Evolutionary conservation across 1,139 yeast species (phyloP).

Genomic region (Starmera stellimalicola): DNA sequence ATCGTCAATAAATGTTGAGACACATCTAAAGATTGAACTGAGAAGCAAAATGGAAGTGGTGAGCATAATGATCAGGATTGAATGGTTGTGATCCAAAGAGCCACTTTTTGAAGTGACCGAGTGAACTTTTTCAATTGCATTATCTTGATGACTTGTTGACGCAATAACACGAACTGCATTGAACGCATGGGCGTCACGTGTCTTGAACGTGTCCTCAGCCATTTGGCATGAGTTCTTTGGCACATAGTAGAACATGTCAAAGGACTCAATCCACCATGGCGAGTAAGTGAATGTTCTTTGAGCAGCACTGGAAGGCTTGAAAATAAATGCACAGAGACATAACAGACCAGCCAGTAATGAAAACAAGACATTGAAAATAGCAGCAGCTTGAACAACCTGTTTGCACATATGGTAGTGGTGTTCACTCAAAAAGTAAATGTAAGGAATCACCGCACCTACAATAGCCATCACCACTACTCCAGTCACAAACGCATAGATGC

Average conservation of each 20-base stretch:
- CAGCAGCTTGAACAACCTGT: slow-evolving; percentile 48
- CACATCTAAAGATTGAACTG: slow-evolving; percentile 49
- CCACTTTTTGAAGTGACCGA: slow-evolving; percentile 23
- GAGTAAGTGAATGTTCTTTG: slow-evolving; percentile 52
- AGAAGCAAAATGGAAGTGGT: slow-evolving; percentile 47
- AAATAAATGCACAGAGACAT: slow-evolving; percentile 40
- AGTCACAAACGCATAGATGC: slow-evolving; percentile 43
- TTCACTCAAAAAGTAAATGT: slow-evolving; percentile 43
- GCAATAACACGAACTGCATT: slow-evolving; percentile 34
- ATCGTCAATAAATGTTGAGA: slow-evolving; percentile 38
- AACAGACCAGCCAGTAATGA: slow-evolving; percentile 45
- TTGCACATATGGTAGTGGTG: slow-evolving; percentile 40
- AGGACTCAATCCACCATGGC: slow-evolving; percentile 74
- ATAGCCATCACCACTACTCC: slow-evolving; percentile 60
- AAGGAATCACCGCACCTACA: slow-evolving; percentile 58
- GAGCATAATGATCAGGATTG: slow-evolving; percentile 36
- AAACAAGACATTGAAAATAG: slow-evolving; percentile 48
- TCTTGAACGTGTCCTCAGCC: slow-evolving; percentile 45
- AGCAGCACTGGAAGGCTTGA: slow-evolving; percentile 49
- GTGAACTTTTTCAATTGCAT: slow-evolving; percentile 24
- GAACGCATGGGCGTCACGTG: slow-evolving; percentile 42
- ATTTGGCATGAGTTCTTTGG: slow-evolving; percentile 35
- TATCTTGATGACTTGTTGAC: slow-evolving; percentile 27
- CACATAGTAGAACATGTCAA: slow-evolving; percentile 45
- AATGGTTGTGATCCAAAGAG: slow-evolving; percentile 36